These are phyloP conservation scores for Rhododendron molle DNA, from an alignment of 148 eudicot species.

Conservation along the genomic window DNA sequence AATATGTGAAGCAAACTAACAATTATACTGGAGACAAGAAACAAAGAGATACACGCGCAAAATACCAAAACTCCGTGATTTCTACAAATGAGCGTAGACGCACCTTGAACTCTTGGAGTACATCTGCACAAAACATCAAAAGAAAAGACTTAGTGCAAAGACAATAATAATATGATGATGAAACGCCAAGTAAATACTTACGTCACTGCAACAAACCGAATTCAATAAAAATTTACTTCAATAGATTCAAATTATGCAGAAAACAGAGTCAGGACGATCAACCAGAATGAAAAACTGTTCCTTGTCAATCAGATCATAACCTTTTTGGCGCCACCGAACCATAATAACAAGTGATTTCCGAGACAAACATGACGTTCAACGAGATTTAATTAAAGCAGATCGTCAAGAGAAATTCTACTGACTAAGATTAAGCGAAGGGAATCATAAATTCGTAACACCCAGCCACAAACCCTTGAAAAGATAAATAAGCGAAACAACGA, in stretches of 20 bases:
- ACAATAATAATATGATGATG: not conserved
- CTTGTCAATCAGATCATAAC: not conserved
- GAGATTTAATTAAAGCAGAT: not conserved
- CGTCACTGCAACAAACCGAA: not conserved
- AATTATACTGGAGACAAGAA: not conserved
- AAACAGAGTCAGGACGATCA: not conserved
- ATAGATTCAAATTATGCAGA: not conserved
- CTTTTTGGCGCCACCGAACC: too few species aligned
- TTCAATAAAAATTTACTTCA: not conserved
- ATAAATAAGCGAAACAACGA: not conserved
- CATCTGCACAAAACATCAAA: slow-evolving; percentile 43
- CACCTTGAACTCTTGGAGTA: slow-evolving; percentile 68
- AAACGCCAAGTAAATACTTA: not conserved
- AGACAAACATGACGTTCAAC: not conserved
- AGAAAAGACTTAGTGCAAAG: not conserved
- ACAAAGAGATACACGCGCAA: not conserved
- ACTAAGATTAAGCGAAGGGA: not conserved
- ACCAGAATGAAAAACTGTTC: not conserved
- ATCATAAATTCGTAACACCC: not conserved
- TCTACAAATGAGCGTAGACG: not conserved
- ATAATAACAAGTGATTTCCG: not conserved
- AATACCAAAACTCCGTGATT: not conserved
- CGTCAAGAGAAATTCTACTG: not conserved
- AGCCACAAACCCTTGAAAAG: not conserved
- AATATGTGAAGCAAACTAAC: not conserved